A percentile compares a stretch with the other conserved stretches of the same genome.
phyloP scores from a whole-genome alignment of 352 stramenopile genomes.

The Globisporangium megalacanthum region DNA sequence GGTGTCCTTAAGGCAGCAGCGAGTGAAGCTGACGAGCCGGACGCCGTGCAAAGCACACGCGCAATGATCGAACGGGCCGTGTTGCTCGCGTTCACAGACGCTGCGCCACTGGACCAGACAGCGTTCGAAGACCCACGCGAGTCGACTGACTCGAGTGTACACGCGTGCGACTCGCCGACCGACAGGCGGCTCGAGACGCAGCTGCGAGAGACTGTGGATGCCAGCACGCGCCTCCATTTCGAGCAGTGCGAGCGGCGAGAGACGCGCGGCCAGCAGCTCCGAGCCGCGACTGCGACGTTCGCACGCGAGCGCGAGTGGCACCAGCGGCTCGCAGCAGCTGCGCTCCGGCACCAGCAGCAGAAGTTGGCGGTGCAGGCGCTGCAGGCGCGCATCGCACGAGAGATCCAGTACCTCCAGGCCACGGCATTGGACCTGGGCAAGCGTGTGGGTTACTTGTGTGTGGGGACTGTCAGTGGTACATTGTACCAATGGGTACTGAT shows the following conservation, averaged over 20 bases:
- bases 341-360: conserved; percentile 43
- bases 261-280: conserved; percentile 15
- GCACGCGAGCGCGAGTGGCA: conserved; percentile 26
- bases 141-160: neutral
- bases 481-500: too few species aligned
- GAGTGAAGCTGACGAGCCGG: neutral
- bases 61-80: conserved; percentile 58
- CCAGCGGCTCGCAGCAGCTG: conserved; percentile 23
- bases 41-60: conserved; percentile 17
- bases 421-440: conserved; percentile 40
- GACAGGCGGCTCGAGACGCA: conserved; percentile 11
- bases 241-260: conserved; percentile 15
- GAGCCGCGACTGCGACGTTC: conserved; percentile 6
- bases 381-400: conserved; percentile 36
- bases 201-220: conserved; percentile 6
- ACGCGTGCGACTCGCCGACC: neutral
- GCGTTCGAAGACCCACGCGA: conserved; percentile 12
- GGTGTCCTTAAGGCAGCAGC: too few species aligned
- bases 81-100: conserved; percentile 29
- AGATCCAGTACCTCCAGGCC: conserved; percentile 52
- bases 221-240: conserved; percentile 17
- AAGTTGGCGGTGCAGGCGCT: conserved; percentile 57
- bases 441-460: conserved; percentile 19
- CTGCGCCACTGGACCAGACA: conserved; percentile 4
- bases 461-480: neutral